Conservation (phyloP, 805 yeast genomes). For the Saccharomycopsis capsularis region DNA sequence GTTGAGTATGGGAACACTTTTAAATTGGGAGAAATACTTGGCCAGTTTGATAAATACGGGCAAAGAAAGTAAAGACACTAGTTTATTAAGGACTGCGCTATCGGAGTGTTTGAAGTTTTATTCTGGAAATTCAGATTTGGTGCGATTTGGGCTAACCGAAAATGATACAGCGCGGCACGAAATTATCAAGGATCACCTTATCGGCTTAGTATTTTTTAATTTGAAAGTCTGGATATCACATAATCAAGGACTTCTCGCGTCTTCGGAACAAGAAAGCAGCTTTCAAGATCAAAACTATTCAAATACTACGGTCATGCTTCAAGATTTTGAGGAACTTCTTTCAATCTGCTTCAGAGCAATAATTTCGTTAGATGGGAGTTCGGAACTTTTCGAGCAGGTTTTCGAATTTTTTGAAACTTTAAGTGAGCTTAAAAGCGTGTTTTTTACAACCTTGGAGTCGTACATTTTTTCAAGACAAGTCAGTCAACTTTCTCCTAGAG, state of each 20-base stretch:
- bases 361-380: slow-evolving; percentile 31
- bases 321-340: slow-evolving; percentile 29
- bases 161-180: slow-evolving; percentile 37
- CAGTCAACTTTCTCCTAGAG: slow-evolving; percentile 35
- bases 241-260: too few relatives aligned
- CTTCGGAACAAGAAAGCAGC: slow-evolving; percentile 28
- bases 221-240: slow-evolving; percentile 35
- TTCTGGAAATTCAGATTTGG: slow-evolving; percentile 40
- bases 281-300: slow-evolving; percentile 20
- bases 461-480: slow-evolving; percentile 35
- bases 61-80: slow-evolving; percentile 50
- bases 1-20: slow-evolving; percentile 48
- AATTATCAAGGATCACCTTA: slow-evolving; percentile 46
- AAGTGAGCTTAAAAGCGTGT: slow-evolving; percentile 27
- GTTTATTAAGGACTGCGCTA: slow-evolving; percentile 35
- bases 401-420: slow-evolving; percentile 37
- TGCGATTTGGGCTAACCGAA: slow-evolving; percentile 51
- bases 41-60: slow-evolving; percentile 41
- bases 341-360: slow-evolving; percentile 36
- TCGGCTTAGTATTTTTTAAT: slow-evolving; percentile 50
- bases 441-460: slow-evolving; percentile 36
- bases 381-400: slow-evolving; percentile 37
- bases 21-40: slow-evolving; percentile 66
- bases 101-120: slow-evolving; percentile 35
- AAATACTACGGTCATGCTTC: slow-evolving; percentile 16